Evolutionary conservation across 345 rosid genomes (phyloP).

Genomic region (Limnanthes douglasii): DNA sequence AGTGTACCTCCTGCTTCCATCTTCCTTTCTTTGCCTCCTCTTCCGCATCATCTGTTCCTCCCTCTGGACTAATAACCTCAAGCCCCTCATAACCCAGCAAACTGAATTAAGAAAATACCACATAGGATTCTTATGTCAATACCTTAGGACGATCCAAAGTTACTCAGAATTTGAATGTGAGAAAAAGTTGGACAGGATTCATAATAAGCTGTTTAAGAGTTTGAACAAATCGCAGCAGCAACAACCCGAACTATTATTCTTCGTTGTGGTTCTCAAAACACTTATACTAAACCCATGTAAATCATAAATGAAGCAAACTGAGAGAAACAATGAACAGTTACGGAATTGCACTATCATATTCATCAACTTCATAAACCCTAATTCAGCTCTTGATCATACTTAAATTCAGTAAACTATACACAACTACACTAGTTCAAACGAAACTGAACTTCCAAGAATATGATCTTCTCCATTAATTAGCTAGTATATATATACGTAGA

Average conservation of each 20-base stretch:
- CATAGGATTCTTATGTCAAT: not conserved
- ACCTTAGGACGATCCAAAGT: not conserved
- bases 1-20: conserved; percentile 72
- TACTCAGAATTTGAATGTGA: no score
- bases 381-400: not conserved
- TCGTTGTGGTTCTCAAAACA: not conserved
- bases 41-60: conserved; percentile 82
- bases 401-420: not conserved
- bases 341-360: not conserved
- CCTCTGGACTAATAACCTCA: conserved; percentile 86
- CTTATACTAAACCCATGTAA: not conserved
- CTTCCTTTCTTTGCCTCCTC: conserved; percentile 85
- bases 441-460: not conserved
- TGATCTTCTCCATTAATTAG: not conserved
- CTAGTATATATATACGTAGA: not conserved
- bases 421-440: no score
- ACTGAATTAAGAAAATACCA: conserved; percentile 12
- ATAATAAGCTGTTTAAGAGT: no score
- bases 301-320: not conserved
- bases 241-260: not conserved
- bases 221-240: not conserved
- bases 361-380: not conserved
- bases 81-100: conserved; percentile 70
- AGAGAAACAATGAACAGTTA: not conserved
- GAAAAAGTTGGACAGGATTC: no score